phyloP scores from a whole-genome alignment of 2,329 filamentous ascomycete species.

The Neonectria neomacrospora region DNA sequence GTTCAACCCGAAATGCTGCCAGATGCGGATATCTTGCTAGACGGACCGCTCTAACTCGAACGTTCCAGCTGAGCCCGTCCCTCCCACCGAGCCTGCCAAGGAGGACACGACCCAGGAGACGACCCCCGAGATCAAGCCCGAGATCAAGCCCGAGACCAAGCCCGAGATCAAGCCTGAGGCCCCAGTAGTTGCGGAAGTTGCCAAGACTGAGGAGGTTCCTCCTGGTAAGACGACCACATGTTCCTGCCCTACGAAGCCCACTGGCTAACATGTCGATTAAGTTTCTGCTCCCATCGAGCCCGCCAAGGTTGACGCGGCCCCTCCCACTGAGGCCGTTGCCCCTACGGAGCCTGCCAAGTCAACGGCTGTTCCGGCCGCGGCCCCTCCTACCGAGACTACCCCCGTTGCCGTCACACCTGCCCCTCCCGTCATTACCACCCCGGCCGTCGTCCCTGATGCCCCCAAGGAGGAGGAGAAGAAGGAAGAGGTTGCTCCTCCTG shows the following conservation, averaged over 20 bases:
- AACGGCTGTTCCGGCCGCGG: constrained; percentile 33
- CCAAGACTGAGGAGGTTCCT: constrained; percentile 41
- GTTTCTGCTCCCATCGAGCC: constrained; percentile 40
- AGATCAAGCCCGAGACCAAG: constrained; percentile 41
- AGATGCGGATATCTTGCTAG: constrained; percentile 9
- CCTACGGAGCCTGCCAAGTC: constrained; percentile 44
- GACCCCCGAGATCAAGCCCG: constrained; percentile 38
- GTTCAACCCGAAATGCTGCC: constrained; percentile 32
- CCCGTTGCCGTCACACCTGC: constrained; percentile 35
- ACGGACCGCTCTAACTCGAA: constrained; percentile 28
- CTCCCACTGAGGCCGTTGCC: constrained; percentile 43
- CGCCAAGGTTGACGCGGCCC: constrained; percentile 44
- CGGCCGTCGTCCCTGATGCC: constrained; percentile 39
- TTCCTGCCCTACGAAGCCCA: not conserved
- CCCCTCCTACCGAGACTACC: constrained; percentile 40
- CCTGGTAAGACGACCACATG: constrained; percentile 33
- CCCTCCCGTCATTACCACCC: constrained; percentile 23
- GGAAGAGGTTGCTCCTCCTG: constrained; percentile 33
- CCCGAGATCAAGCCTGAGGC: constrained; percentile 39
- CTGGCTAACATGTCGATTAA: constrained; percentile 5
- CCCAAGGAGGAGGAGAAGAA: constrained; percentile 41
- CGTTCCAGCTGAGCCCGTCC: constrained; percentile 39
- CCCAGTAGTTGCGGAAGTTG: constrained; percentile 45
- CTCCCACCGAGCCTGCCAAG: constrained; percentile 42
- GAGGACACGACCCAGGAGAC: constrained; percentile 31